phyloP scores from a whole-genome alignment of 352 stramenopile species.

The Phytophthora pluvialis region DNA sequence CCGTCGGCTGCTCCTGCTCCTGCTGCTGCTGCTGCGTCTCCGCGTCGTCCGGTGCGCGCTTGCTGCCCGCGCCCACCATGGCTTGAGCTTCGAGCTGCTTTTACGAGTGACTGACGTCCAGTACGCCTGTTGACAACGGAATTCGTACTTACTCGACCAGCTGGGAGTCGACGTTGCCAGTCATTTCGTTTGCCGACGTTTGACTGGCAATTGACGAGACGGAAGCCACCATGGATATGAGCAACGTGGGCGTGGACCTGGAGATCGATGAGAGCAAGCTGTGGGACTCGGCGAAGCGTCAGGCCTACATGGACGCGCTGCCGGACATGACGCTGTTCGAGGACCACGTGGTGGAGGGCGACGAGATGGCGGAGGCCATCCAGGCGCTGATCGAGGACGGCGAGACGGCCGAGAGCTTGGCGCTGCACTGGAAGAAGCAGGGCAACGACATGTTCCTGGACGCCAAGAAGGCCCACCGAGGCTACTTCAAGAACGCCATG shows the following conservation, averaged over 20 bases:
- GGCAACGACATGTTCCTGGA: constrained; percentile 88
- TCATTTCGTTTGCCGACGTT: constrained; percentile 34
- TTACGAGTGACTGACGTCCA: constrained; percentile 24
- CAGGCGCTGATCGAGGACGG: constrained; percentile 88
- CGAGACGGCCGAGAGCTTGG: constrained; percentile 86
- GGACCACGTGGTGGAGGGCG: constrained; percentile 86
- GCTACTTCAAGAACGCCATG: constrained; percentile 79
- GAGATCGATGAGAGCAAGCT: constrained; percentile 90
- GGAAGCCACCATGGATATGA: constrained; percentile 54
- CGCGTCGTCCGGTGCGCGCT: constrained; percentile 43
- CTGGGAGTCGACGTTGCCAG: constrained; percentile 14
- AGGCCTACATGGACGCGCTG: constrained; percentile 87
- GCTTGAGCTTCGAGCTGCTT: background rate
- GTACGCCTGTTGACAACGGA: constrained; percentile 20
- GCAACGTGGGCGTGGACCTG: constrained; percentile 63
- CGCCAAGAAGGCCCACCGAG: constrained; percentile 69
- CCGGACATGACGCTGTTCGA: constrained; percentile 91
- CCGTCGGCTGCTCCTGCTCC: background rate
- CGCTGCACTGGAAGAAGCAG: constrained; percentile 90
- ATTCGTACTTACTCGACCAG: constrained; percentile 16
- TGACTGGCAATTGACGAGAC: constrained; percentile 1
- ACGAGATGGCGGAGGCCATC: constrained; percentile 88
- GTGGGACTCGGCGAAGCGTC: constrained; percentile 77
- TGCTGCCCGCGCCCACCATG: constrained; percentile 37
- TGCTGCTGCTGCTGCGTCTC: constrained; percentile 11